Conservation (phyloP, 2,329 filamentous ascomycete genomes). For the Aschersonia sp. region DNA sequence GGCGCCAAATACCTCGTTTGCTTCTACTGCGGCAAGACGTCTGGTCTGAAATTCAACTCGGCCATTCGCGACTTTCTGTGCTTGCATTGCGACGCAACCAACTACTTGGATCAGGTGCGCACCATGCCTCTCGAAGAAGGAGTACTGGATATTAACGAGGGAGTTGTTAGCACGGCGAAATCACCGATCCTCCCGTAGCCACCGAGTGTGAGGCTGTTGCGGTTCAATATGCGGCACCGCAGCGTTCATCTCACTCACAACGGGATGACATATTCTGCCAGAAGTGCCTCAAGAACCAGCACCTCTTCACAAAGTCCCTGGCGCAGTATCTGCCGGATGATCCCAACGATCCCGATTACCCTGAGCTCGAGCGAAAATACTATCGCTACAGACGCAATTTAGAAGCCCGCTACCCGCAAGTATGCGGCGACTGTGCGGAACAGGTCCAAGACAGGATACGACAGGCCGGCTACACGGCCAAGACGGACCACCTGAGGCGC, state of each 20-base stretch:
- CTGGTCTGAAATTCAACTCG: constrained; percentile 43
- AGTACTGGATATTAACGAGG: not conserved
- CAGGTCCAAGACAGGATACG: constrained; percentile 56
- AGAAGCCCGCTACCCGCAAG: constrained; percentile 75
- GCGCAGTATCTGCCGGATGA: constrained; percentile 65
- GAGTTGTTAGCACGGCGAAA: constrained; percentile 62
- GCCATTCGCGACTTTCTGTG: constrained; percentile 56
- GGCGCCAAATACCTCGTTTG: constrained; percentile 42
- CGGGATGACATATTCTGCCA: constrained; percentile 45
- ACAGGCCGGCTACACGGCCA: constrained; percentile 64
- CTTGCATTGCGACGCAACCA: constrained; percentile 67
- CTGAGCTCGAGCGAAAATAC: constrained; percentile 51
- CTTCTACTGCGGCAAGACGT: constrained; percentile 71
- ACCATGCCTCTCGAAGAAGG: not conserved
- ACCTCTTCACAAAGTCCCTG: constrained; percentile 59
- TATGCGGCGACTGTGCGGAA: constrained; percentile 69
- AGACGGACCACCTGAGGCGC: constrained; percentile 64
- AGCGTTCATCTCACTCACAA: constrained; percentile 11
- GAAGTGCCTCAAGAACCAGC: constrained; percentile 79
- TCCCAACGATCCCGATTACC: constrained; percentile 52
- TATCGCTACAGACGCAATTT: constrained; percentile 57
- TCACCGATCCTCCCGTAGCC: constrained; percentile 67
- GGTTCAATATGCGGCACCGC: constrained; percentile 31
- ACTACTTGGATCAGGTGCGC: constrained; percentile 75
- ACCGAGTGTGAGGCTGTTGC: constrained; percentile 28